Conservation (phyloP, 2,329 filamentous ascomycete genomes). For the Nannizziopsis barbatae region DNA sequence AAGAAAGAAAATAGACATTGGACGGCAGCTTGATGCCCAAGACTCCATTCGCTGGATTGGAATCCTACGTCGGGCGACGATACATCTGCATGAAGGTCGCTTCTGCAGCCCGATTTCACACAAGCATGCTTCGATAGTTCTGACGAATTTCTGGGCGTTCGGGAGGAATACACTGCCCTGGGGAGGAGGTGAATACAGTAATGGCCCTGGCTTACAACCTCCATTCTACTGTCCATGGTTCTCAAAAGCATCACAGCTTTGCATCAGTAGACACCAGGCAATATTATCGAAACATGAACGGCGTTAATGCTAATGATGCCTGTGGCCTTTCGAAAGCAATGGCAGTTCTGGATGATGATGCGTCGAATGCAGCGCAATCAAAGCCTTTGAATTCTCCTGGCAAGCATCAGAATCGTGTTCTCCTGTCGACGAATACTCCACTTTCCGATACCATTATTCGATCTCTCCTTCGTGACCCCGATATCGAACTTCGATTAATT, state of each 20-base stretch:
- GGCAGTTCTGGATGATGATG: background rate
- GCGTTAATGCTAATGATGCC: background rate
- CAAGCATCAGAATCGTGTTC: constrained; percentile 22
- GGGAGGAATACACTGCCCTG: background rate
- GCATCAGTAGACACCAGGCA: background rate
- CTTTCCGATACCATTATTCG: constrained; percentile 32
- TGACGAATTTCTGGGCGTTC: background rate
- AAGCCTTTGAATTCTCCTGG: constrained; percentile 6
- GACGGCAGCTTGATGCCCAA: background rate
- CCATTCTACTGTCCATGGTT: background rate
- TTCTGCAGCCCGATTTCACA: background rate
- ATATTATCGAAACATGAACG: background rate
- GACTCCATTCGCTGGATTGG: background rate
- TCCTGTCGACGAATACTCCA: constrained; percentile 31
- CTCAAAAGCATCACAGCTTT: background rate
- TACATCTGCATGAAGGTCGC: background rate
- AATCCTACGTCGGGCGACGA: background rate
- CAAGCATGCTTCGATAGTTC: constrained; percentile 5
- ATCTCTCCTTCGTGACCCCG: constrained; percentile 28
- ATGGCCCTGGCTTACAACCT: constrained; percentile 5
- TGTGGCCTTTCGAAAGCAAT: background rate
- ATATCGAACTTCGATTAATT: constrained; percentile 34
- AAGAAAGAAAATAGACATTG: background rate
- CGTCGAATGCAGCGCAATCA: constrained; percentile 1
- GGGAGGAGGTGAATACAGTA: background rate